Conservation (phyloP, 164 flowering plant species). For the Macadamia integrifolia region DNA sequence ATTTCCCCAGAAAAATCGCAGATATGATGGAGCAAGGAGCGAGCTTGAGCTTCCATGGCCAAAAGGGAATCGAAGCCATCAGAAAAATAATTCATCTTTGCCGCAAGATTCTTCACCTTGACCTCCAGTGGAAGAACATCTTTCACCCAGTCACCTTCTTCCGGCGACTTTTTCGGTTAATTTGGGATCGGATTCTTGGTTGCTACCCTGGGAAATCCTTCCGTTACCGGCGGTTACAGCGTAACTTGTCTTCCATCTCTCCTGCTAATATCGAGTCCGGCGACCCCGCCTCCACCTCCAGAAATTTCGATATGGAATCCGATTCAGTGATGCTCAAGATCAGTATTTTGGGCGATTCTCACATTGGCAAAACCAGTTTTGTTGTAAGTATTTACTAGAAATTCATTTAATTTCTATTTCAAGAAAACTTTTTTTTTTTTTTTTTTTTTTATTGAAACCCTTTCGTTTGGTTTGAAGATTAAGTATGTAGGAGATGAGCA, state of each 20-base stretch:
- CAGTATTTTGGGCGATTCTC: conserved; percentile 84
- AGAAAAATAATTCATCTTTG: conserved; percentile 56
- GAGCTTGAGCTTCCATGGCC: conserved; percentile 13
- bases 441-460: not conserved
- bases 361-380: conserved; percentile 90
- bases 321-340: conserved; percentile 81
- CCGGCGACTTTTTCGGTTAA: conserved; percentile 41
- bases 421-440: not conserved
- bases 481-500: conserved; percentile 82
- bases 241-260: conserved; percentile 16
- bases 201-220: conserved; percentile 45
- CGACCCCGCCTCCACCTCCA: not conserved
- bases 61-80: conserved; percentile 11
- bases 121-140: conserved; percentile 39
- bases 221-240: conserved; percentile 40
- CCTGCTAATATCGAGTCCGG: conserved; percentile 13
- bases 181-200: conserved; percentile 52
- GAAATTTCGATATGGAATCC: conserved; percentile 45
- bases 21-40: not conserved
- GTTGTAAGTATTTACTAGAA: conserved; percentile 39
- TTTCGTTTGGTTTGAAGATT: conserved; percentile 27
- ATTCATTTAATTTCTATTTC: not conserved
- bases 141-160: conserved; percentile 33
- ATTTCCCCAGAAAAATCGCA: conserved; percentile 2
- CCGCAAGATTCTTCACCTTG: conserved; percentile 38